Base-by-base conservation (phyloP, 2,329 filamentous ascomycete genomes). In the Colletotrichum lentis region DNA sequence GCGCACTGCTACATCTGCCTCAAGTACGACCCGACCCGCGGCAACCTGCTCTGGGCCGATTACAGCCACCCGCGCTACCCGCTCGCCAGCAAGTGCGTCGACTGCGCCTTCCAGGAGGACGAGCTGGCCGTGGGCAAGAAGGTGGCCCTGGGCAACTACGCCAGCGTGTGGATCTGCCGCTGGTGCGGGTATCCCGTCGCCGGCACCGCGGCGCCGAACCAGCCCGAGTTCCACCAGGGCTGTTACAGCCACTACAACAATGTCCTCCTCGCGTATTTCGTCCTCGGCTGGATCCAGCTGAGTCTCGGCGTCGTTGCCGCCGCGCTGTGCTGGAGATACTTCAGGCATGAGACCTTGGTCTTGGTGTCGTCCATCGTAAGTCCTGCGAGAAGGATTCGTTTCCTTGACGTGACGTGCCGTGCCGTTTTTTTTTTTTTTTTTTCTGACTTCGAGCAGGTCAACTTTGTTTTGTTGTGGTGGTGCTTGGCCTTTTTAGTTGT, bases 131-230 rank as follows among this genome's bases (percentile, higher is more conserved):
- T 81, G 4, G 81, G 81, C 5, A 71, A 72, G n/a, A 75, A 73
- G 70, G 76, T 81, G n/a, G 71, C 71, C 0, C 74, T 83, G 49
- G 80, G 75, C 6, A 79, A 79, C 50, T 72, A 72, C 20, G 70
- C 72, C 11, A 72, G 69, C 5, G 76, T 77, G 35, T 82, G 77
- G 74, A 74, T 81, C 12, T 84, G 82, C 52, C 77, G 81, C 7
- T 83, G 80, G 76, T 84, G 82, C 72, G 81, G 82, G 0, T 77
- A 74, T 66, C 81, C 81, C 8, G 74, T 82, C 39, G 70, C 73
- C 5, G 66, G 68, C 5, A 73, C 73, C 31, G 67, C 73, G 12
- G 76, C 76, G 10, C 76, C 73, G 70, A 76, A 76, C 7, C 75
- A 78, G 59, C 74, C 77, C 39, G 77, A 83, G 72, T 83, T 82